phyloP scores from a whole-genome alignment of 805 yeast genomes.

The Saccharomycopsis capsularis region DNA sequence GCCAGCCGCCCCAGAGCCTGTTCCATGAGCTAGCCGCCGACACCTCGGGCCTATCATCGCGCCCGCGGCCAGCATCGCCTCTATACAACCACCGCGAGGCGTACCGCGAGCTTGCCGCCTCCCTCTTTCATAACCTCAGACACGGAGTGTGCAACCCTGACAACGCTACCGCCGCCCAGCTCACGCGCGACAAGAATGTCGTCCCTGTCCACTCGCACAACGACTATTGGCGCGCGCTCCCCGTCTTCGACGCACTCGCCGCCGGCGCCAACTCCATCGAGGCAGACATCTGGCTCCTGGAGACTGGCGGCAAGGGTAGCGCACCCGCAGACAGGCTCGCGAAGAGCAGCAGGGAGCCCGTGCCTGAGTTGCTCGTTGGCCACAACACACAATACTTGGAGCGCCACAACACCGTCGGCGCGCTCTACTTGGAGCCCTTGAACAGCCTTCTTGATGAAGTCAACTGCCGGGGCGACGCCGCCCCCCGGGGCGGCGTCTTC shows the following conservation, averaged over 20 bases:
- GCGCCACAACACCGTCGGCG: constrained; percentile 3
- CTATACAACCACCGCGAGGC: constrained; percentile 2
- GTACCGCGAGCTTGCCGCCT: not conserved
- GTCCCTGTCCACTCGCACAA: constrained; percentile 57
- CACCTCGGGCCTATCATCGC: not conserved
- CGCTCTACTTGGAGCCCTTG: constrained; percentile 46
- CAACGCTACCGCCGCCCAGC: constrained; percentile 15
- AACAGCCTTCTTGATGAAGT: constrained; percentile 45
- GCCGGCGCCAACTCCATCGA: constrained; percentile 53
- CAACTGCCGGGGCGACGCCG: constrained; percentile 35
- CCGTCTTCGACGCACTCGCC: constrained; percentile 49
- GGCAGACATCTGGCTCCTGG: constrained; percentile 54
- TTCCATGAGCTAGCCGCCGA: not conserved
- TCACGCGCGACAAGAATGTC: constrained; percentile 27
- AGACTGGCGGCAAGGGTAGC: constrained; percentile 7
- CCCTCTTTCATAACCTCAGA: constrained; percentile 9
- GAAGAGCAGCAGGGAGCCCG: not conserved
- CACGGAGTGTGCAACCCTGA: constrained; percentile 13
- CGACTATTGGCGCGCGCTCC: constrained; percentile 57
- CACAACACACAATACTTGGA: constrained; percentile 22
- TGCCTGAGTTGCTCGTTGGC: constrained; percentile 13
- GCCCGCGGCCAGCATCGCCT: not conserved
- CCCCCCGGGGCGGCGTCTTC: constrained; percentile 36
- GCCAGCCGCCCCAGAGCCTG: not conserved
- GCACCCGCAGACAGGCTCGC: no score